Base-by-base conservation (phyloP, 2,329 filamentous ascomycete species). In the Phaeosphaeria sp. region DNA sequence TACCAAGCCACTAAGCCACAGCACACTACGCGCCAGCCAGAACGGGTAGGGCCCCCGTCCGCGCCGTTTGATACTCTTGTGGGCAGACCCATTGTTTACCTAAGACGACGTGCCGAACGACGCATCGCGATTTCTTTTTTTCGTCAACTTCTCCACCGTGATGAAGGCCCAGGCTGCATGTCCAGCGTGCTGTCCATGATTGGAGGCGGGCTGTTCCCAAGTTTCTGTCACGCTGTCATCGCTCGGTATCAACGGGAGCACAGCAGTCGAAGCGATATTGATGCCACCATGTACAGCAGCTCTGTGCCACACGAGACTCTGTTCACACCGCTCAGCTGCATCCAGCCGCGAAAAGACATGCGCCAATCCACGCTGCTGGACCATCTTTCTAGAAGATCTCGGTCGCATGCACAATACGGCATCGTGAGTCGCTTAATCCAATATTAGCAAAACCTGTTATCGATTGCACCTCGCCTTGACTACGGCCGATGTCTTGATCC, bases 281-380 rank as follows among this genome's bases (percentile, higher is more conserved):
- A 71, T 68, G 63, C 61, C 64, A 69, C 71, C 53, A 39, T 55
- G 62, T 65, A 73, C 71, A 55, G 59, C 72, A 61, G 68, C 59
- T 46, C 15, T 59, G 69, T 70, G 64, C 46, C 64, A 56, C 61
- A 59, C 62, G 66, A 50, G 60, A 57, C 61, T 59, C 62, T 65
- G 49, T 60, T 56, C 67, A 67, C 70, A 74, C 72, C 71, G 68
- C 72, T 72, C 60, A 63, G 55, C 62, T 68, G 65, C 61, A 64
- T 57, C 45, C 55, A 61, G 21, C 64, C 60, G 58, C 47, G 58
- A 65, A 47, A 60, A 55, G 57, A 53, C 57, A 54, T 20, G 21
- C 15, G 36, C 47, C 49, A 47, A 56, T 55, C 71, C 70, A 63
- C 62, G 64, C 59, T 57, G 55, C 53, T 59, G 72, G 67, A 36